phyloP scores from a whole-genome alignment of 2,329 filamentous ascomycete genomes.

The Ophiosphaerella narmari region DNA sequence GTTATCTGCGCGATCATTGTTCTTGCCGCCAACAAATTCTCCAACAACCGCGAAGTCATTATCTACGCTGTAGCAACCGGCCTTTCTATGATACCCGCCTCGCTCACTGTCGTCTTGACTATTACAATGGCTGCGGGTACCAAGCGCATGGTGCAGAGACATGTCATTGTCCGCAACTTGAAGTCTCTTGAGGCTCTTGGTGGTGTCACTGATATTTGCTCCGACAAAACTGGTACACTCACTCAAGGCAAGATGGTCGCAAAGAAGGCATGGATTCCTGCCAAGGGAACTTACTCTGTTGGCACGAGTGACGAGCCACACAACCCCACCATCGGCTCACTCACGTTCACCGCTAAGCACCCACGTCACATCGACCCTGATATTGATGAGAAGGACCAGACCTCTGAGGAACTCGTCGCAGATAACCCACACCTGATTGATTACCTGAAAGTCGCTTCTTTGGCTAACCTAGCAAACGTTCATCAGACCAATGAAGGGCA shows the following conservation, averaged over 20 bases:
- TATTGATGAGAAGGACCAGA: constrained; percentile 26
- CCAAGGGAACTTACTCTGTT: constrained; percentile 39
- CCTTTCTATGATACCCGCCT: constrained; percentile 45
- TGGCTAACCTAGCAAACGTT: constrained; percentile 58
- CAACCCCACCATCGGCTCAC: constrained; percentile 37
- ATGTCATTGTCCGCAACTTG: constrained; percentile 45
- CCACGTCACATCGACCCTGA: constrained; percentile 36
- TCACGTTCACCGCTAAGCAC: constrained; percentile 34
- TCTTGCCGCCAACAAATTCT: constrained; percentile 41
- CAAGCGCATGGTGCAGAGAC: constrained; percentile 41
- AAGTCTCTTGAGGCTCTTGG: constrained; percentile 44
- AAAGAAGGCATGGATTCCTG: constrained; percentile 42
- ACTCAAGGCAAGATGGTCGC: constrained; percentile 45
- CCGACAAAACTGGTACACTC: constrained; percentile 41
- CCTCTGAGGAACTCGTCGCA: constrained; percentile 30
- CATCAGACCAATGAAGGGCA: constrained; percentile 47
- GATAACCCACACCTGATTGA: constrained; percentile 36
- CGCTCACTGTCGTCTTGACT: constrained; percentile 42
- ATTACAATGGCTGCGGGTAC: constrained; percentile 47
- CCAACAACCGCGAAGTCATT: constrained; percentile 44
- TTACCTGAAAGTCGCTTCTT: constrained; percentile 41
- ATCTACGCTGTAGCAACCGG: constrained; percentile 46
- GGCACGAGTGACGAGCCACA: constrained; percentile 34
- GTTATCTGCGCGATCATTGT: constrained; percentile 43
- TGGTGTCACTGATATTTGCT: constrained; percentile 43